Evolutionary conservation across 1,139 yeast genomes (phyloP).

Genomic region (Hansenula sp.): DNA sequence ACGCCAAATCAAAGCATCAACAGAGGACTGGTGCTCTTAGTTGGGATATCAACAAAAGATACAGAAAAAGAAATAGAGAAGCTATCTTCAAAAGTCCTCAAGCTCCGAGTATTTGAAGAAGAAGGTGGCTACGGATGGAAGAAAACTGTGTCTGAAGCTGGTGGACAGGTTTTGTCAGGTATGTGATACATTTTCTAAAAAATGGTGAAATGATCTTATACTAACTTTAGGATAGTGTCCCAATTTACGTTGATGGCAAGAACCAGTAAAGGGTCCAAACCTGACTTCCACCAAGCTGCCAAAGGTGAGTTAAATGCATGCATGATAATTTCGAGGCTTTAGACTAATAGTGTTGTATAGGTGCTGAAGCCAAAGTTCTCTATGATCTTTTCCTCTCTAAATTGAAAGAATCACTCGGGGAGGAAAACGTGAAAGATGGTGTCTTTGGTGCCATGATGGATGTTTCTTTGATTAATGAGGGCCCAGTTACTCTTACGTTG

Average conservation of each 20-base stretch:
- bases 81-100: constrained; percentile 62
- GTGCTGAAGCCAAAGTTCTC: constrained; percentile 61
- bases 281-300: constrained; percentile 89
- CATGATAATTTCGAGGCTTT: background rate
- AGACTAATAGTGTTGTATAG: constrained; percentile 6
- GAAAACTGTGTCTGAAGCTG: constrained; percentile 42
- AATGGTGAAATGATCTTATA: constrained; percentile 22
- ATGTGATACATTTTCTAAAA: constrained; percentile 11
- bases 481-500: constrained; percentile 36
- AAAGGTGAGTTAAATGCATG: constrained; percentile 39
- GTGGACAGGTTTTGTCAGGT: constrained; percentile 55
- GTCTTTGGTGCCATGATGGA: constrained; percentile 98
- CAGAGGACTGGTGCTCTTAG: constrained; percentile 73
- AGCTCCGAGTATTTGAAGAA: constrained; percentile 72
- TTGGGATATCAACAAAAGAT: constrained; percentile 80
- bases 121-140: constrained; percentile 59
- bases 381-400: constrained; percentile 58
- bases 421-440: constrained; percentile 73
- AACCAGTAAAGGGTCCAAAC: constrained; percentile 85
- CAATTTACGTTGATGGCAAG: constrained; percentile 88
- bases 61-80: constrained; percentile 67
- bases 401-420: constrained; percentile 53
- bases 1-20: constrained; percentile 36
- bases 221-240: constrained; percentile 44
- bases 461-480: constrained; percentile 75